Percentiles rank a stretch among this genome's conserved stretches.
Evolutionary conservation across 2,329 filamentous ascomycete genomes (phyloP).

Genomic region (Fusarium sp.): DNA sequence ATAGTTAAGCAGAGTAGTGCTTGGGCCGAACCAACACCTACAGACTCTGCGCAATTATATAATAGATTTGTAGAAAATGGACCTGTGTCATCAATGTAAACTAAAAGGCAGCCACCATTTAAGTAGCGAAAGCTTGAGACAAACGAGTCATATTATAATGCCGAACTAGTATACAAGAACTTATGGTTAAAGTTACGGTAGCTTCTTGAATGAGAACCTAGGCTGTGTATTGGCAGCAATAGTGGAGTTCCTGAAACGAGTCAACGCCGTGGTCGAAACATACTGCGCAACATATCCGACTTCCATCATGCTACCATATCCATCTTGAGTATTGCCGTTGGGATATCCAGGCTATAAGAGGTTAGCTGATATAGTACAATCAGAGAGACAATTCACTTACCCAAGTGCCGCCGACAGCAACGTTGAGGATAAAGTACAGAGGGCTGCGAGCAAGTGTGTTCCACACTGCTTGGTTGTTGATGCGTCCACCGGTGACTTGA

Average conservation of each 20-base stretch:
- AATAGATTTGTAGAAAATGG: no score
- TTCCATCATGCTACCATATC: constrained; percentile 63
- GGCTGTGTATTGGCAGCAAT: neutral
- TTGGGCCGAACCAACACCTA: no score
- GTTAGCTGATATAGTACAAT: constrained; percentile 9
- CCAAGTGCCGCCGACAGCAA: constrained; percentile 67
- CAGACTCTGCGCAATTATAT: no score
- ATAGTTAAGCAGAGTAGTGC: no score
- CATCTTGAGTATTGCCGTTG: constrained; percentile 59
- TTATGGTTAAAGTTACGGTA: no score
- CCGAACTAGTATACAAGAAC: no score
- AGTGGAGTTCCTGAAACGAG: neutral
- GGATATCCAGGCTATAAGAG: constrained; percentile 61
- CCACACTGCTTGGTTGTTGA: constrained; percentile 63
- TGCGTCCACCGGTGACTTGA: constrained; percentile 58
- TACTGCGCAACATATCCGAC: constrained; percentile 63
- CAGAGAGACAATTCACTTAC: constrained; percentile 52
- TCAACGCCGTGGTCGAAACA: constrained; percentile 13
- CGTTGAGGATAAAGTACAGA: constrained; percentile 66
- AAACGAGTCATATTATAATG: no score
- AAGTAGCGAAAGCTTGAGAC: no score
- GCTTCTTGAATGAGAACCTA: neutral
- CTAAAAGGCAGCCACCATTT: no score
- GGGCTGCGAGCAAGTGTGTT: constrained; percentile 62
- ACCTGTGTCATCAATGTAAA: no score